Evolutionary conservation across 768 basidiomycete genomes (phyloP), one percentile per base, ranked within the genome.

Genomic region (Neoboletus magnificus): DNA sequence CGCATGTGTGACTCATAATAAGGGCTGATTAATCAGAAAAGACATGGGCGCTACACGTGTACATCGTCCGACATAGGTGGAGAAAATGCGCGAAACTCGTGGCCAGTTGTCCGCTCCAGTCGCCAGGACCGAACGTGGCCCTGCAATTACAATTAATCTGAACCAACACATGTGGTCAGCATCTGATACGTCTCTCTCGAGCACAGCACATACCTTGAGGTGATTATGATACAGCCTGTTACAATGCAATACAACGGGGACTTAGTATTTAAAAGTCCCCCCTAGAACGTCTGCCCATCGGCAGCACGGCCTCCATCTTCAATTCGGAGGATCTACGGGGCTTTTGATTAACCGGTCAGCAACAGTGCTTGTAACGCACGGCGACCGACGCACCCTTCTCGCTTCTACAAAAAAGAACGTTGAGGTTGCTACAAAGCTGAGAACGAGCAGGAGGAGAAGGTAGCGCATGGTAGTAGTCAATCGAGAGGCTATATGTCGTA

Each of bases 361-460:
- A 10, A 48, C 22, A 18, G 37, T 1, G 30, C 27, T 30, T 6
- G 35, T 2, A 22, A 35, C 36, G 1, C 22, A 52, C 48, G 13
- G 20, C 50, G 57, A 54, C 49, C 37, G 40, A 55, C 67, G 29
- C 43, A 67, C 66, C 67, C 54, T 56, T 64, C 55, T 63, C 51
- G 58, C 66, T 55, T 67, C 66, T 59, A 66, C 67, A 20, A 57
- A 67, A 69, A 67, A 67, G 66, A 67, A 67, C 36, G 66, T 69
- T 55, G 66, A 67, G 44, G 48, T 49, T 4, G 66, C 67, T 56
- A 67, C 50, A 57, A 67, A 67, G 42, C 67, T 69, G 1, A 67
- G 66, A 45, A 67, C 66, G 48, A 69, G 56, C 40, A 69, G 10
- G 35, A 67, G 66, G 49, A 67, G 66, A 57, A 69, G 59, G 59